phyloP scores from a whole-genome alignment of 2,329 filamentous ascomycete species.

The Scedosporium apiospermum region DNA sequence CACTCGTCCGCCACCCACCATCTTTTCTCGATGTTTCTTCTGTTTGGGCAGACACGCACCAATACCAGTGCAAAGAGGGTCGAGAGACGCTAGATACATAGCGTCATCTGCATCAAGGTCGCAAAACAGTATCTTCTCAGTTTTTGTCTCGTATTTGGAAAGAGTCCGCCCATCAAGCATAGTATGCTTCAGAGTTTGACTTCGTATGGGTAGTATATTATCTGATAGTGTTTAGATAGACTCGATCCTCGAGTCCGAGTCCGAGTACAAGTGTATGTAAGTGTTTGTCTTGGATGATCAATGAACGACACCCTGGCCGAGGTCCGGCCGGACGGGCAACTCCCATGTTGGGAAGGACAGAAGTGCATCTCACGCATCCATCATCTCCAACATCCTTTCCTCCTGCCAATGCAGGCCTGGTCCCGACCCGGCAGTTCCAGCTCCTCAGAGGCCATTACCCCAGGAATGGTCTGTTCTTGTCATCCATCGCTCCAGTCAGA shows the following conservation, averaged over 20 bases:
- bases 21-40: background rate
- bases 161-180: background rate
- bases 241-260: too few relatives aligned
- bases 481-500: background rate
- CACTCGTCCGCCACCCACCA: conserved; percentile 1
- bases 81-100: background rate
- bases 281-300: background rate
- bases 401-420: background rate
- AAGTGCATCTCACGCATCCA: background rate
- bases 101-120: background rate
- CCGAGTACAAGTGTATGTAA: background rate
- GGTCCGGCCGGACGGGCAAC: conserved; percentile 3
- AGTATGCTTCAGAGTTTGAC: background rate
- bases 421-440: background rate
- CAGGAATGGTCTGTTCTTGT: background rate
- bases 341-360: background rate
- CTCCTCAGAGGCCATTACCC: background rate
- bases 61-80: background rate
- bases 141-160: background rate
- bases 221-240: too few relatives aligned
- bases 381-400: background rate
- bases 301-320: background rate
- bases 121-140: background rate
- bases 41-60: background rate
- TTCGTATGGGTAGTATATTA: background rate